Conservation (phyloP, 2,329 filamentous ascomycete genomes). For the Aspergillus cejpii region DNA sequence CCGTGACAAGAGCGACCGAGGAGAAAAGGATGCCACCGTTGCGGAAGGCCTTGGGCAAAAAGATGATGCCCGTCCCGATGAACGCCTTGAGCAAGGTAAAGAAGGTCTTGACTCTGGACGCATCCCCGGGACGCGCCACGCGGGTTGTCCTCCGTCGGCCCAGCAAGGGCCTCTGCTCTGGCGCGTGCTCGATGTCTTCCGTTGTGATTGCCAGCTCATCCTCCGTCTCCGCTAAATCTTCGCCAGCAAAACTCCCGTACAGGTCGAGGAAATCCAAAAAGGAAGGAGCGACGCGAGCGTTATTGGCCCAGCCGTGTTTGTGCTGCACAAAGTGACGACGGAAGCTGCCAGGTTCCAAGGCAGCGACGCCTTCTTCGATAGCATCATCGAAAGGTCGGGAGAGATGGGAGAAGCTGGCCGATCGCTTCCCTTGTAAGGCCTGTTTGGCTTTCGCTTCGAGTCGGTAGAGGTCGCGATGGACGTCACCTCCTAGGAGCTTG, state of each 20-base stretch:
- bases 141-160: constrained; percentile 49
- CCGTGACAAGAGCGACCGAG: constrained; percentile 57
- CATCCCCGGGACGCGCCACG: constrained; percentile 50
- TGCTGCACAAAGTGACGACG: constrained; percentile 47
- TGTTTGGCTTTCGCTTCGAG: constrained; percentile 52
- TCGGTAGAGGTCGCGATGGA: constrained; percentile 71
- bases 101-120: constrained; percentile 65
- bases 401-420: constrained; percentile 61
- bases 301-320: constrained; percentile 21
- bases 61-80: constrained; percentile 75
- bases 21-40: constrained; percentile 74
- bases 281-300: constrained; percentile 14
- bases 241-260: constrained; percentile 70
- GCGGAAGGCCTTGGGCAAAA: constrained; percentile 69
- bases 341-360: constrained; percentile 50
- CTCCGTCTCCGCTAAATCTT: constrained; percentile 55
- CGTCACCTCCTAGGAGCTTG: constrained; percentile 66
- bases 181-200: constrained; percentile 22
- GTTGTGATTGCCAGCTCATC: constrained; percentile 47
- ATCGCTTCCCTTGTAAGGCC: constrained; percentile 48
- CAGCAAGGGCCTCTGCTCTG: constrained; percentile 58
- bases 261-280: constrained; percentile 71
- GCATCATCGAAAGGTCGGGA: constrained; percentile 19
- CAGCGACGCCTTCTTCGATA: constrained; percentile 33
- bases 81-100: constrained; percentile 74